phyloP scores from a whole-genome alignment of 768 basidiomycete species.

The Kwoniella newhampshirensis region DNA sequence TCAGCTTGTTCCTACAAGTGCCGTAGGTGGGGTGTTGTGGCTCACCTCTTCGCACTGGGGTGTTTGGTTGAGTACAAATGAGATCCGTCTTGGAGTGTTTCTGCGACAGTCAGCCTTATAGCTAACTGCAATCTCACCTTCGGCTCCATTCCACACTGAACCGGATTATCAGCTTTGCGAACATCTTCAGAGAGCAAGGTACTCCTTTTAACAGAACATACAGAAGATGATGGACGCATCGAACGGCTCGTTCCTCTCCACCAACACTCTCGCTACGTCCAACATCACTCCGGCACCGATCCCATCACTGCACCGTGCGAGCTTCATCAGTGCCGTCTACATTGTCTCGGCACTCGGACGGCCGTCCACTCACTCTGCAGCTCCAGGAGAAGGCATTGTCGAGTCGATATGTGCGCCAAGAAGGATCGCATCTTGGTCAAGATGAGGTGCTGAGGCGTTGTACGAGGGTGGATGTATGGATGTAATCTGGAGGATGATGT shows the following conservation, averaged over 20 bases:
- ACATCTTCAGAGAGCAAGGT: neutral
- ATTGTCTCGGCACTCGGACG: too few species aligned
- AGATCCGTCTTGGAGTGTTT: slow-evolving; percentile 89
- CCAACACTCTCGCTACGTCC: slow-evolving; percentile 76
- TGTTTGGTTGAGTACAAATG: slow-evolving; percentile 93
- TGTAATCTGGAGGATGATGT: slow-evolving; percentile 83
- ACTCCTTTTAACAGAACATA: slow-evolving; percentile 61
- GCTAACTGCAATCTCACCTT: slow-evolving; percentile 52
- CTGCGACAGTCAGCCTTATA: slow-evolving; percentile 50
- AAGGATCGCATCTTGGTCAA: slow-evolving; percentile 78
- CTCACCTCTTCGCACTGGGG: slow-evolving; percentile 66
- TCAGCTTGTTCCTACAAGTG: neutral
- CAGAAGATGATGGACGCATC: slow-evolving; percentile 77
- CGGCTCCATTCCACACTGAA: slow-evolving; percentile 89
- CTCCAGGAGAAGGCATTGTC: slow-evolving; percentile 75
- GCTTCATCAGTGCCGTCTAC: neutral
- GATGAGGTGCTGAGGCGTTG: slow-evolving; percentile 61
- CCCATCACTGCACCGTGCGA: slow-evolving; percentile 73
- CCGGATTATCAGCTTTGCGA: slow-evolving; percentile 4
- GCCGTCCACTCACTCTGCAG: slow-evolving; percentile 46
- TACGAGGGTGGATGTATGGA: slow-evolving; percentile 40
- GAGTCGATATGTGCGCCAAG: slow-evolving; percentile 88
- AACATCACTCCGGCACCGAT: slow-evolving; percentile 87
- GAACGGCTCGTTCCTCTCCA: slow-evolving; percentile 68
- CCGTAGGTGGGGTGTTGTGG: slow-evolving; percentile 15